phyloP scores from a whole-genome alignment of 441 rosid species.

The Geranium incanum region DNA sequence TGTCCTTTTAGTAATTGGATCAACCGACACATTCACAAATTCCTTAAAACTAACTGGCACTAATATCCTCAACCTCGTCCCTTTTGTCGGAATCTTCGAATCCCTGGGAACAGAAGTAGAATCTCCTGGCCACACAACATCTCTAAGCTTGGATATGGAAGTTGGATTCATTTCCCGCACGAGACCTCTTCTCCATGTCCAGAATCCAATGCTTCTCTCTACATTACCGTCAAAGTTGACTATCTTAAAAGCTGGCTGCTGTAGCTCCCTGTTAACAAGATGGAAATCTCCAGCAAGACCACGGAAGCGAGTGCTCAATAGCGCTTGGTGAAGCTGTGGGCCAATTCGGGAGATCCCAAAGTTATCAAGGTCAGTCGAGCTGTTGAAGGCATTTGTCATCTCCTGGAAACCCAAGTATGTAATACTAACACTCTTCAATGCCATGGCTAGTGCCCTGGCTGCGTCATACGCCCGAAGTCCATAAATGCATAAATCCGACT shows the following conservation, averaged over 20 bases:
- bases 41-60: slow-evolving; percentile 42
- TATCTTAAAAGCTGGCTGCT: slow-evolving; percentile 29
- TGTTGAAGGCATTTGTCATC: neutral
- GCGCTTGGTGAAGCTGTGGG: slow-evolving; percentile 23
- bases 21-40: slow-evolving; percentile 32
- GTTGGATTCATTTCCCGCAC: neutral
- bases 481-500: slow-evolving; percentile 23
- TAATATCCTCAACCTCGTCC: slow-evolving; percentile 31
- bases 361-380: neutral
- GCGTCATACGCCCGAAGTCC: slow-evolving; percentile 63
- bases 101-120: slow-evolving; percentile 34
- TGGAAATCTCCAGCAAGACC: slow-evolving; percentile 46
- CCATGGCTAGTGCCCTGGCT: slow-evolving; percentile 40
- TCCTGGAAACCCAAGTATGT: slow-evolving; percentile 17
- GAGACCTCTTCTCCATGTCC: slow-evolving; percentile 37
- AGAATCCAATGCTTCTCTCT: slow-evolving; percentile 39
- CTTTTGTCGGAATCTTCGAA: slow-evolving; percentile 41
- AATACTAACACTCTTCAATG: slow-evolving; percentile 40
- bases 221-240: slow-evolving; percentile 35
- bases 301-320: slow-evolving; percentile 25
- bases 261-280: slow-evolving; percentile 33
- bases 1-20: neutral
- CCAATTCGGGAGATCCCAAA: slow-evolving; percentile 25
- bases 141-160: neutral
- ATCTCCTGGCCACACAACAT: slow-evolving; percentile 57